These are phyloP conservation scores for Paramecium sexaurelia DNA, from an alignment of 73 alveolate genomes.

Conservation along the genomic window DNA sequence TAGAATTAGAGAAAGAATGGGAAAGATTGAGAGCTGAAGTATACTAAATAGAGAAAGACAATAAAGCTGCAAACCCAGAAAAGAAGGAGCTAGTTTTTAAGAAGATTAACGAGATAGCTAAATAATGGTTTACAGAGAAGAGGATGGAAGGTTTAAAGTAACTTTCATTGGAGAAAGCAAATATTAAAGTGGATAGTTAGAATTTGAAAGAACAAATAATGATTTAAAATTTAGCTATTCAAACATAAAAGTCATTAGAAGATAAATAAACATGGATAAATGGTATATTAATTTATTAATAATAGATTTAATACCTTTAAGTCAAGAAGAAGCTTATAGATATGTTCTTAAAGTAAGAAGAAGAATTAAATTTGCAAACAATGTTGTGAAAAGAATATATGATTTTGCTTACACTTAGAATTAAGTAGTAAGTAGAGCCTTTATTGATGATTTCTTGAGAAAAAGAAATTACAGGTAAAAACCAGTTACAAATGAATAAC, in stretches of 20 bases:
- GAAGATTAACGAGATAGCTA: neutral
- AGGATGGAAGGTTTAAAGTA: neutral
- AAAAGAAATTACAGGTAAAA: neutral
- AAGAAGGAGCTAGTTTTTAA: neutral
- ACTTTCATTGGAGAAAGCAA: neutral
- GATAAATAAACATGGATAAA: neutral
- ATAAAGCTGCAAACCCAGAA: neutral
- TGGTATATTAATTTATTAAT: neutral
- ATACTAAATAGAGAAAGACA: slow-evolving; percentile 10
- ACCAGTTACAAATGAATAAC: neutral
- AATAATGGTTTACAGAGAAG: neutral
- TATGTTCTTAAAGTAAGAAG: neutral
- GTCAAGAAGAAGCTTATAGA: neutral
- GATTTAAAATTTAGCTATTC: neutral
- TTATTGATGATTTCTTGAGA: neutral
- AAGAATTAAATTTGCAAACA: neutral
- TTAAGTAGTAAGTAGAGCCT: neutral
- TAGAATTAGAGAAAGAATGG: neutral
- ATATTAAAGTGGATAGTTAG: neutral
- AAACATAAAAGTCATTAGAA: neutral
- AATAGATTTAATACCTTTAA: neutral
- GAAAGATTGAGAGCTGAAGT: neutral
- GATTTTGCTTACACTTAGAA: neutral
- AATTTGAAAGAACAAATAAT: no score
- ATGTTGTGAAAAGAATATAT: neutral